Evolutionary conservation across 2,329 filamentous ascomycete species (phyloP), one percentile per base, ranked within the genome.

Genomic region (Ilyonectria sp.): DNA sequence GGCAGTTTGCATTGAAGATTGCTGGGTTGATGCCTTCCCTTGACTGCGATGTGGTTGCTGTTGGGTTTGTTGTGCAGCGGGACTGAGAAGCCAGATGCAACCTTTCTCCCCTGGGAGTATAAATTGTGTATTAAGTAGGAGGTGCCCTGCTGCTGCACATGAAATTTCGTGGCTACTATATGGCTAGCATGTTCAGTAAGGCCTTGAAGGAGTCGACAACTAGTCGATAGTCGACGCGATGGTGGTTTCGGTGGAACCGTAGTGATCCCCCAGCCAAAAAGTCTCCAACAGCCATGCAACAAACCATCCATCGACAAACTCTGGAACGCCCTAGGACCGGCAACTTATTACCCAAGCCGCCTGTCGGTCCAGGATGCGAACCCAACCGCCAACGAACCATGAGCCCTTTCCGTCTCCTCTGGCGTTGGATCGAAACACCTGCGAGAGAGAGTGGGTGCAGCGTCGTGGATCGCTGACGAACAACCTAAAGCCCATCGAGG

Each of bases 381-480:
- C 23, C 58, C 58, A 54, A 46, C 58, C 58, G 54, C 26, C 21
- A 21, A 35, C n/a, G 19, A 35, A 53, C 29, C 21, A 35, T n/a
- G 21, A 37, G 40, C 58, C 53, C 58, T 49, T 43, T 31, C 21
- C 19, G 31, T 46, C 21, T 23, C 43, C 33, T 61, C 37, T 61
- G 49, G 63, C 15, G 37, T 53, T 21, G 46, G 13, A 35, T 49
- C 46, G 52, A 66, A 52, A 40, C 44, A 55, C 47, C 1, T 35
- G 33, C 35, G 37, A 29, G 44, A 52, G 33, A 29, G 37, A 68
- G 59, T 70, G 63, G 69, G 70, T 55, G 46, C 62, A 62, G 63
- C 57, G 55, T 65, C 62, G 61, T 70, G 62, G 67, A 72, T 68
- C 69, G 50, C 65, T 69, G 67, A 74, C 72, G 72, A 74, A 74